Evolutionary conservation across 2,329 filamentous ascomycete species (phyloP).

Genomic region (Cladosporium halotolerans): DNA sequence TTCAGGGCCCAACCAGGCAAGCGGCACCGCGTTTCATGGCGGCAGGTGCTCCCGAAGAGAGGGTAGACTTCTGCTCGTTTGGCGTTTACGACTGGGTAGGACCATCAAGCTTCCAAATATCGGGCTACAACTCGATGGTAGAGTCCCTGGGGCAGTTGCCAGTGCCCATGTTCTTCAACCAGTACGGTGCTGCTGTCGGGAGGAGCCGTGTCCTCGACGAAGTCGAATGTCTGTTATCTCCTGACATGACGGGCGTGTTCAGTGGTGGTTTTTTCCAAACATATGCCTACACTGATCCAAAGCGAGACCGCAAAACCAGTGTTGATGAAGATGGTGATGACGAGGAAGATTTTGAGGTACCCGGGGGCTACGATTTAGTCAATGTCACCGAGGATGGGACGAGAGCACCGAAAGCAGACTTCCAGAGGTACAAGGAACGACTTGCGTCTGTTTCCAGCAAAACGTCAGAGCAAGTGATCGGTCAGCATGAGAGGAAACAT

Average conservation of each 20-base stretch:
- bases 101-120: slow-evolving; percentile 16
- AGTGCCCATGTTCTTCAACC: slow-evolving; percentile 17
- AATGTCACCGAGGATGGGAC: slow-evolving; percentile 11
- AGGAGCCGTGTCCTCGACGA: slow-evolving; percentile 16
- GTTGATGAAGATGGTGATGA: background rate
- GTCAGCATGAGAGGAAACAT: slow-evolving; percentile 12
- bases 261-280: slow-evolving; percentile 20
- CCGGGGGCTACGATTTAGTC: slow-evolving; percentile 14
- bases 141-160: background rate
- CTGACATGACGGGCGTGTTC: slow-evolving; percentile 18
- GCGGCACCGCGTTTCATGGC: slow-evolving; percentile 16
- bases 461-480: slow-evolving; percentile 8
- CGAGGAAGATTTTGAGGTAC: slow-evolving; percentile 12
- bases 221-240: slow-evolving; percentile 18
- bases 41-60: slow-evolving; percentile 11
- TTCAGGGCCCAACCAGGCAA: background rate
- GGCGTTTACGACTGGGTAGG: slow-evolving; percentile 16
- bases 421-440: slow-evolving; percentile 10
- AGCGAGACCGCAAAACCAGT: background rate
- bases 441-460: slow-evolving; percentile 11
- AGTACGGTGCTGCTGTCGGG: slow-evolving; percentile 14
- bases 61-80: slow-evolving; percentile 15
- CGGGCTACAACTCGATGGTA: slow-evolving; percentile 17
- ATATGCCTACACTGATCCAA: slow-evolving; percentile 4
- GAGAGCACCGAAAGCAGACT: slow-evolving; percentile 12